phyloP scores from a whole-genome alignment of 176 grass and related monocot species.

The Oryza meridionalis region DNA sequence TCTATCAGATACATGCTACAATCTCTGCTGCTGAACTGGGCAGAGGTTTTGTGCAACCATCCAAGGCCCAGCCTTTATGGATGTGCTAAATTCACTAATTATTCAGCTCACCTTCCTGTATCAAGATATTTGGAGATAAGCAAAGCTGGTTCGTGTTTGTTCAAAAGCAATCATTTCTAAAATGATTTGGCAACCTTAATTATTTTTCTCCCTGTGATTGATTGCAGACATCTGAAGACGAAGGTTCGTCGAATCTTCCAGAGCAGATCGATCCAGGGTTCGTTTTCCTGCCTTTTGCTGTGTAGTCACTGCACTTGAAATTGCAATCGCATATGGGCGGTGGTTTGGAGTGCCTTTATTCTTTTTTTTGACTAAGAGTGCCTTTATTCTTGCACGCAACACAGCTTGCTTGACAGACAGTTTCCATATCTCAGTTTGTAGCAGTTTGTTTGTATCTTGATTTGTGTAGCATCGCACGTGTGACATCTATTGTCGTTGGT shows the following conservation, averaged over 20 bases:
- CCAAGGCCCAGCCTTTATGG: constrained; percentile 16
- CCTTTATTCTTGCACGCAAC: background rate
- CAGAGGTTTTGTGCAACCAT: constrained; percentile 19
- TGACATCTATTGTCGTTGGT: background rate
- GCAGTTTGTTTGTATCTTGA: background rate
- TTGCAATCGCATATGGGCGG: constrained; percentile 28
- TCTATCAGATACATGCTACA: constrained; percentile 25
- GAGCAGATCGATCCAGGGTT: constrained; percentile 18
- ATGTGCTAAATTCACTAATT: background rate
- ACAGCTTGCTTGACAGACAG: background rate
- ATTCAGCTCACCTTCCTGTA: background rate
- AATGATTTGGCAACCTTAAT: background rate
- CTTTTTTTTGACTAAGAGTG: too few relatives aligned
- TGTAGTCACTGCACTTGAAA: constrained; percentile 21
- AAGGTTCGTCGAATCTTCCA: background rate
- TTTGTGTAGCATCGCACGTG: constrained; percentile 33
- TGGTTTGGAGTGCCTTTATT: background rate
- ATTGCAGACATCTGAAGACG: constrained; percentile 1
- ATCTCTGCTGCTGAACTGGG: constrained; percentile 25
- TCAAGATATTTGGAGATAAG: constrained; percentile 11
- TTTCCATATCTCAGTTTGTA: constrained; percentile 9
- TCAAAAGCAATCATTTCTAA: constrained; percentile 16
- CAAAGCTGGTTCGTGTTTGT: background rate
- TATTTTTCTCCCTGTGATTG: background rate
- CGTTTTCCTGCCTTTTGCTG: constrained; percentile 18